Conservation (phyloP, 2,329 filamentous ascomycete species). For the Grosmannia huntii region DNA sequence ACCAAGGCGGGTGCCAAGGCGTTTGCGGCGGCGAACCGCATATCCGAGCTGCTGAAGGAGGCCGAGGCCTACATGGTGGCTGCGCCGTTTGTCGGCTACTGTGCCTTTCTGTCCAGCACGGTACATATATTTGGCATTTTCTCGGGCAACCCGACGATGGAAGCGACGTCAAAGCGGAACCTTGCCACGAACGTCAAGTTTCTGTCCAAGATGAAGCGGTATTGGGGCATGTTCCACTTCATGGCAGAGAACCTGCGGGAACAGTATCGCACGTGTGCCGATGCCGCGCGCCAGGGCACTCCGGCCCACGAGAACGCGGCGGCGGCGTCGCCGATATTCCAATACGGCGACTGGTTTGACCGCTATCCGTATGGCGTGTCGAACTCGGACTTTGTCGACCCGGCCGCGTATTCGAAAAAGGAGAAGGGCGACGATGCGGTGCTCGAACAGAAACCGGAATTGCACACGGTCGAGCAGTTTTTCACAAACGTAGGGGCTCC, state of each 20-base stretch:
- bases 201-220: conserved; percentile 86
- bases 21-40: conserved; percentile 71
- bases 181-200: conserved; percentile 81
- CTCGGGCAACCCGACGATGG: conserved; percentile 64
- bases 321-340: conserved; percentile 55
- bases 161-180: conserved; percentile 69
- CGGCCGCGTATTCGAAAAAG: conserved; percentile 51
- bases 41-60: conserved; percentile 73
- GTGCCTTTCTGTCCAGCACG: conserved; percentile 82
- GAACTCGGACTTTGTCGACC: conserved; percentile 70
- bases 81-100: conserved; percentile 89
- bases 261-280: conserved; percentile 72
- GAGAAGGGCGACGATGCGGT: conserved; percentile 79
- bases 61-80: conserved; percentile 69
- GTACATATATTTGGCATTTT: conserved; percentile 92
- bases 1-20: conserved; percentile 62
- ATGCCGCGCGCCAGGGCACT: conserved; percentile 61
- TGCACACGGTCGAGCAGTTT: conserved; percentile 93
- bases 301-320: conserved; percentile 30
- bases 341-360: conserved; percentile 97
- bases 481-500: conserved; percentile 66
- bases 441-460: conserved; percentile 69
- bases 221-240: conserved; percentile 98
- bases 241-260: conserved; percentile 88
- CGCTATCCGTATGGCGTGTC: conserved; percentile 87